Conservation (phyloP, 129 eudicot species). For the Centaurea solstitialis region DNA sequence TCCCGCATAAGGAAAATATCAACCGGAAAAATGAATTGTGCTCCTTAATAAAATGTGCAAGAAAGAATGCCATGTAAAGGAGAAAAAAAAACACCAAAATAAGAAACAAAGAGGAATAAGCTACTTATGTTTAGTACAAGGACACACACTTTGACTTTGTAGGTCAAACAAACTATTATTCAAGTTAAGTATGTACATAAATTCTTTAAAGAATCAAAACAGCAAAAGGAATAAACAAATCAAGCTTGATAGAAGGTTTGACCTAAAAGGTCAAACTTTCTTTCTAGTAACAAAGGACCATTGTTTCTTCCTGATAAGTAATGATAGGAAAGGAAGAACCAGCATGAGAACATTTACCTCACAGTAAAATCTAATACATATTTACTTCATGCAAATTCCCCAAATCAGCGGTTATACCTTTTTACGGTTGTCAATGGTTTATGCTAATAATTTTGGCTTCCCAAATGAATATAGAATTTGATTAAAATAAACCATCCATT, state of each 20-base stretch:
- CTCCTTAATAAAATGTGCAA: background rate
- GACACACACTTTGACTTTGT: constrained; percentile 6
- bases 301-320: background rate
- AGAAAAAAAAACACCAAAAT: background rate
- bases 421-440: background rate
- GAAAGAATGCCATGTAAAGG: background rate
- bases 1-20: background rate
- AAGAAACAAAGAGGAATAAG: too few species aligned
- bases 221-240: background rate
- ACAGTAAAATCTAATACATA: too few species aligned
- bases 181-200: background rate
- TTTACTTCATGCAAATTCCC: background rate
- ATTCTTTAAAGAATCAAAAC: background rate
- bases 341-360: too few species aligned
- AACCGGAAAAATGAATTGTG: constrained; percentile 3
- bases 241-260: background rate
- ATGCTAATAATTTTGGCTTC: too few species aligned
- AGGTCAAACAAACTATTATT: constrained; percentile 14
- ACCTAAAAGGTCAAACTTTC: constrained; percentile 10
- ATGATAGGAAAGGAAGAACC: background rate
- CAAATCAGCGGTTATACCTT: background rate
- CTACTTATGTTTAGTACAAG: background rate
- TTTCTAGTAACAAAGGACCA: background rate
- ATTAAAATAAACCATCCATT: too few species aligned
- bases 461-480: too few species aligned